phyloP scores from a whole-genome alignment of 2,329 filamentous ascomycete species.

The Cytospora piceae region DNA sequence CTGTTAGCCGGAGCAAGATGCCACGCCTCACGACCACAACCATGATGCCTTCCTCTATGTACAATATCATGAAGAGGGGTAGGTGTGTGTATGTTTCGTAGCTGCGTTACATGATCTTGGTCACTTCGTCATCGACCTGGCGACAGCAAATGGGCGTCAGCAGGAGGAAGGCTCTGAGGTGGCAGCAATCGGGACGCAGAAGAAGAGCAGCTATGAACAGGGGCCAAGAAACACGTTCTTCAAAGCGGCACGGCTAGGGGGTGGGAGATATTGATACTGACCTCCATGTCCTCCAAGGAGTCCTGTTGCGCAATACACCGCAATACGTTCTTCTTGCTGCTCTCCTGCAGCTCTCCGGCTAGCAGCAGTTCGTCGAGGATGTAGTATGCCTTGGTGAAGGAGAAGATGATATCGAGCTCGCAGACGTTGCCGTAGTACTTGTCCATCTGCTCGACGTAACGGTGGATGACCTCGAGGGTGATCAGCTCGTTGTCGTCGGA shows the following conservation, averaged over 20 bases:
- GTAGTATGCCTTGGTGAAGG: conserved; percentile 99
- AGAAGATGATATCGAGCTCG: conserved; percentile 99
- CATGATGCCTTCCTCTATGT: conserved; percentile 13
- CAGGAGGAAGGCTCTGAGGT: conserved; percentile 38
- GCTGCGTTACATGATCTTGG: conserved; percentile 77
- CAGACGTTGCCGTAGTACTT: conserved; percentile 99
- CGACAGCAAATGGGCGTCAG: conserved; percentile 54
- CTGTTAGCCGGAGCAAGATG: conserved; percentile 25
- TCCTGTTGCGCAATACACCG: conserved; percentile 97
- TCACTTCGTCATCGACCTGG: conserved; percentile 88
- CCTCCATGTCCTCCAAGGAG: conserved; percentile 98
- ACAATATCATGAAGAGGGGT: conserved; percentile 19
- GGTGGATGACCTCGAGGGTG: conserved; percentile 96
- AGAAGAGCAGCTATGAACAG: not conserved
- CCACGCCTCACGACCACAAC: conserved; percentile 4
- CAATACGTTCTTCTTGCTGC: conserved; percentile 98
- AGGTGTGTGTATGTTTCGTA: conserved; percentile 26
- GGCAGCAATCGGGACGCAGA: conserved; percentile 10
- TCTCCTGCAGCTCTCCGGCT: conserved; percentile 96
- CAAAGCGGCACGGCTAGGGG: conserved; percentile 6
- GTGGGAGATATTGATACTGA: conserved; percentile 55
- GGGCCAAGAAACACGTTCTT: conserved; percentile 1
- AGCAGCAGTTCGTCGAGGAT: conserved; percentile 95
- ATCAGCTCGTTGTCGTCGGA: conserved; percentile 99
- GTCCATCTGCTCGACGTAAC: conserved; percentile 99